These are phyloP conservation scores for Candida mattraensis DNA, from an alignment of 805 yeast genomes.

Conservation along the genomic window DNA sequence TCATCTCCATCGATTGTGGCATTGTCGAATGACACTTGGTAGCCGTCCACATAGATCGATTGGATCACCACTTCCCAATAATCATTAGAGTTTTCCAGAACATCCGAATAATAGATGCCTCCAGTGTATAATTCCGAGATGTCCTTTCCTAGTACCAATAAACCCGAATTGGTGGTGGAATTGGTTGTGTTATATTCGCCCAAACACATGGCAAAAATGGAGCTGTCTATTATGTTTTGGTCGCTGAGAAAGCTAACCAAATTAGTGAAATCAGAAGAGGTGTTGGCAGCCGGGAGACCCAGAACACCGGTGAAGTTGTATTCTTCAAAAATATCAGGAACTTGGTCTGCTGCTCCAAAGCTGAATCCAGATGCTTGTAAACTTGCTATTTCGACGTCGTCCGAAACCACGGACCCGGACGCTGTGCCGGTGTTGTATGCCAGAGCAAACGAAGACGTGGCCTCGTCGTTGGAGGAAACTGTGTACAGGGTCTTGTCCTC, in stretches of 20 bases:
- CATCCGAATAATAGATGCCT: slow-evolving; percentile 40
- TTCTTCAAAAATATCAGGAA: slow-evolving; percentile 51
- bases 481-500: slow-evolving; percentile 33
- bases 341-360: slow-evolving; percentile 54
- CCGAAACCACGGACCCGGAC: slow-evolving; percentile 46
- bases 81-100: slow-evolving; percentile 33
- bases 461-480: slow-evolving; percentile 12
- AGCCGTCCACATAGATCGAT: slow-evolving; percentile 36
- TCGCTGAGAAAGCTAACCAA: slow-evolving; percentile 40
- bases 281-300: slow-evolving; percentile 53
- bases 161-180: slow-evolving; percentile 36
- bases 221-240: slow-evolving; percentile 35
- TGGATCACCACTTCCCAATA: slow-evolving; percentile 55
- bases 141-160: slow-evolving; percentile 44
- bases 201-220: slow-evolving; percentile 46
- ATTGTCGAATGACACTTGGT: slow-evolving; percentile 34
- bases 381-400: slow-evolving; percentile 39
- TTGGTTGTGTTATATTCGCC: slow-evolving; percentile 32
- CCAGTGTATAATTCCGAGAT: slow-evolving; percentile 39
- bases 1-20: slow-evolving; percentile 15
- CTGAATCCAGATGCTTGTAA: slow-evolving; percentile 39
- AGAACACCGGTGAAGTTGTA: slow-evolving; percentile 60
- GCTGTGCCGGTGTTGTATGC: slow-evolving; percentile 56
- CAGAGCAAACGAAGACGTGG: slow-evolving; percentile 41
- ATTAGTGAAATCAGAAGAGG: slow-evolving; percentile 37